Evolutionary conservation across 2,329 filamentous ascomycete genomes (phyloP).

Genomic region (Remersonia thermophila): DNA sequence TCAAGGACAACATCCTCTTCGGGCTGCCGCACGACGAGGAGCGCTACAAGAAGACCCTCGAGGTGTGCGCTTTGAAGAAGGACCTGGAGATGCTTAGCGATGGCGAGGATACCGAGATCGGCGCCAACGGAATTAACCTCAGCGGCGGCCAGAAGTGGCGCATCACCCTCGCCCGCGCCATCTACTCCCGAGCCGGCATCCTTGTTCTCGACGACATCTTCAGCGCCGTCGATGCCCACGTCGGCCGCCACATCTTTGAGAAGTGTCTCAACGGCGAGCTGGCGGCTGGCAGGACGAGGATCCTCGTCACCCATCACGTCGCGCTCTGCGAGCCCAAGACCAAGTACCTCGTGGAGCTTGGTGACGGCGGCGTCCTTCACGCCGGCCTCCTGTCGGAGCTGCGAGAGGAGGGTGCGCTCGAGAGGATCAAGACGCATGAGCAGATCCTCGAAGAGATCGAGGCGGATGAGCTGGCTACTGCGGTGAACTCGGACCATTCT

Average conservation of each 20-base stretch:
- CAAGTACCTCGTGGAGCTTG: conserved; percentile 63
- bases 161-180: conserved; percentile 63
- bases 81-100: conserved; percentile 66
- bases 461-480: conserved; percentile 39
- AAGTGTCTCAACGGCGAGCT: conserved; percentile 61
- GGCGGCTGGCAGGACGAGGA: conserved; percentile 56
- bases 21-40: conserved; percentile 55
- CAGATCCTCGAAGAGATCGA: conserved; percentile 31
- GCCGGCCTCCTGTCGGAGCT: conserved; percentile 55
- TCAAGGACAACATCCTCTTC: conserved; percentile 69
- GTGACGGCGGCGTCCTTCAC: conserved; percentile 52
- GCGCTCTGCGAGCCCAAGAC: conserved; percentile 57
- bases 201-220: conserved; percentile 76
- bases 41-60: conserved; percentile 59
- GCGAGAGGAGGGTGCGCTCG: conserved; percentile 41
- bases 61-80: conserved; percentile 61
- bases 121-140: conserved; percentile 73
- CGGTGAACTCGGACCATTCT: conserved; percentile 42
- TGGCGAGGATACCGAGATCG: conserved; percentile 70
- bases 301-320: conserved; percentile 72
- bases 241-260: conserved; percentile 68
- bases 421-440: conserved; percentile 46
- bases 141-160: conserved; percentile 78
- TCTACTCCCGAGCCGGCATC: conserved; percentile 68
- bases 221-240: conserved; percentile 69